Evolutionary conservation across 768 basidiomycete genomes (phyloP).

Genomic region (Ephemerocybe angulata): DNA sequence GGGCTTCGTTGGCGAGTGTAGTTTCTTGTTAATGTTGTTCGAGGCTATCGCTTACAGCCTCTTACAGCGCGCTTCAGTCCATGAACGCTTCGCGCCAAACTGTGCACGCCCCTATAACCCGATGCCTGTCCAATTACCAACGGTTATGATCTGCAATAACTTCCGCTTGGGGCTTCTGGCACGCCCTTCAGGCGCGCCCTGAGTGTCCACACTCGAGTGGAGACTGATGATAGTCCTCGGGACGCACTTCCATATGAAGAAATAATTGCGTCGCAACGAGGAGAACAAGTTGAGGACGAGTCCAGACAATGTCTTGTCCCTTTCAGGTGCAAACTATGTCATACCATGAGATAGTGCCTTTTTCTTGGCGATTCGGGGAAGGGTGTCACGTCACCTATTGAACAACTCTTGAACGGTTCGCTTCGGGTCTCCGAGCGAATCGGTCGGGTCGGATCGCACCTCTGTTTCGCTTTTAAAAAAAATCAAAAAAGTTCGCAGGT

Average conservation of each 20-base stretch:
- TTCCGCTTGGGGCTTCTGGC: not conserved
- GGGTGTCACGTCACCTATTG: not conserved
- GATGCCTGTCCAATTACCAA: not conserved
- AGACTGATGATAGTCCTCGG: not conserved
- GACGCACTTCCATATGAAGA: not conserved
- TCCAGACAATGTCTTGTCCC: not conserved
- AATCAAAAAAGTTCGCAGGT: too few species aligned
- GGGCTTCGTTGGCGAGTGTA: conserved; percentile 6
- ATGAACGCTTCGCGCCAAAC: not conserved
- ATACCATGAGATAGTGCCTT: conserved; percentile 4
- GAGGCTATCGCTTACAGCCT: not conserved
- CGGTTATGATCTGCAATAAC: conserved; percentile 10
- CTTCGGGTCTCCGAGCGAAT: conserved; percentile 1
- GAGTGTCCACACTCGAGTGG: not conserved
- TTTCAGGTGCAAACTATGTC: not conserved
- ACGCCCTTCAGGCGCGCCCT: not conserved
- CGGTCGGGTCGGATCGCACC: conserved; percentile 1
- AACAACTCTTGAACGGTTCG: not conserved
- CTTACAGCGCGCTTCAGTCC: not conserved
- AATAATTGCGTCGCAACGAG: conserved; percentile 1
- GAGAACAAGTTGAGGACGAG: too few species aligned
- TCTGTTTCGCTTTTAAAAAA: not conserved
- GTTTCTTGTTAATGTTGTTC: not conserved
- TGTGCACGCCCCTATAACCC: not conserved
- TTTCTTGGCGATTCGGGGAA: not conserved